Evolutionary conservation across 2,329 filamentous ascomycete genomes (phyloP), one percentile per base, ranked within the genome.

Genomic region (Exophiala viscosa): DNA sequence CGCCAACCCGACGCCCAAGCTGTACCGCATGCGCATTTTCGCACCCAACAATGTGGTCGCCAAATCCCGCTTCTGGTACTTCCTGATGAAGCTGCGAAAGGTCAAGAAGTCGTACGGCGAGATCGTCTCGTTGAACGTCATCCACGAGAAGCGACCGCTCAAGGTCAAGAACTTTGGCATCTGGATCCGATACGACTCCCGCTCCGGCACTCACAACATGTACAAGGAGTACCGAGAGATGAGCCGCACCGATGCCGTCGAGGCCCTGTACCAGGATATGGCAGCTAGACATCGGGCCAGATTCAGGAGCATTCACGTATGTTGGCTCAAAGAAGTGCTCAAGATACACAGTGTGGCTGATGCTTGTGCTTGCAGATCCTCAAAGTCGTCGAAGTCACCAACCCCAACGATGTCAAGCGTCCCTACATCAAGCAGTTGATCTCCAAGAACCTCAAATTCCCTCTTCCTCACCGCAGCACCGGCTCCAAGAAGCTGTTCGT

Each of bases 191-290:
- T 99, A 99, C 83, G 92, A 99, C 82, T 99, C 95, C 61, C 92
- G 93, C 78, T 97, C 93, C 70, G 93, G 93, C 70, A 99, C 93
- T 70, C 93, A 99, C 90, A 99, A 99, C 88, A 99, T 99, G 93
- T 99, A 99, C 90, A 97, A 97, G 87, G 93, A 99, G 87, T 97
- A 96, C 88, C 89, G 93, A 75, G 93, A 97, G 84, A 88, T 97
- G 84, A 92, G 88, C 74, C 85, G 93, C 78, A 88, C 87, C 71
- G 92, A 93, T 67, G 93, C 93, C 65, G 92, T 97, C 71, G 88
- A 97, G 80, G 80, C 92, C 67, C 85, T 99, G 74, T 99, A 99
- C 87, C 88, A 93, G 79, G 93, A 99, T 82, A 97, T 99, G 93
- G 90, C 93, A 68, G 92, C 95, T 76, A 90, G 93, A 76, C 93